Conservation (phyloP, 176 grass and related monocot genomes). For the Hordeum marinum region DNA sequence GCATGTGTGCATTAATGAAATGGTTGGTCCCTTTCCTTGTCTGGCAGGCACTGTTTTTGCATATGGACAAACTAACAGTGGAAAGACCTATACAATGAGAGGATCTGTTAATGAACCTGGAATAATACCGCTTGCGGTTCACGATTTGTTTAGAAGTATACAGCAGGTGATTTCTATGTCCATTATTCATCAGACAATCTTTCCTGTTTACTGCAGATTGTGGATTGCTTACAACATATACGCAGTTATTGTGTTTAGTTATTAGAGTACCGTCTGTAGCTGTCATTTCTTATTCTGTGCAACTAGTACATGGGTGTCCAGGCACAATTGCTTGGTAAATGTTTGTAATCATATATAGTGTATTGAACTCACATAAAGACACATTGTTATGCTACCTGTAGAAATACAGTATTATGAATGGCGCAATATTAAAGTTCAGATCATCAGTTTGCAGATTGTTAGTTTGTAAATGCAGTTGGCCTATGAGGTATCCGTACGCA, state of each 20-base stretch:
- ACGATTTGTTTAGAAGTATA: slow-evolving; percentile 72
- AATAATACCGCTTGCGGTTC: slow-evolving; percentile 80
- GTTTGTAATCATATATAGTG: background rate
- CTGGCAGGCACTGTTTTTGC: slow-evolving; percentile 83
- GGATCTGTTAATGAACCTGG: slow-evolving; percentile 64
- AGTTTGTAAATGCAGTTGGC: background rate
- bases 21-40: slow-evolving; percentile 9
- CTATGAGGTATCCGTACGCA: background rate
- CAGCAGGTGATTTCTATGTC: slow-evolving; percentile 42
- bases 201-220: background rate
- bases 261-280: background rate
- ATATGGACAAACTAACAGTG: slow-evolving; percentile 97
- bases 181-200: background rate
- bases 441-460: background rate
- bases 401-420: background rate
- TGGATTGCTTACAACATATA: background rate
- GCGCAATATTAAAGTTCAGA: background rate
- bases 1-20: background rate
- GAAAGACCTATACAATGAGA: slow-evolving; percentile 94
- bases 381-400: background rate
- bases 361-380: background rate
- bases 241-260: background rate
- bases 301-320: background rate
- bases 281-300: background rate
- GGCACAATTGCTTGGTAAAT: background rate